Evolutionary conservation across 2,329 filamentous ascomycete genomes (phyloP), one percentile per base, ranked within the genome.

Genomic region (Penicillium brevicompactum): DNA sequence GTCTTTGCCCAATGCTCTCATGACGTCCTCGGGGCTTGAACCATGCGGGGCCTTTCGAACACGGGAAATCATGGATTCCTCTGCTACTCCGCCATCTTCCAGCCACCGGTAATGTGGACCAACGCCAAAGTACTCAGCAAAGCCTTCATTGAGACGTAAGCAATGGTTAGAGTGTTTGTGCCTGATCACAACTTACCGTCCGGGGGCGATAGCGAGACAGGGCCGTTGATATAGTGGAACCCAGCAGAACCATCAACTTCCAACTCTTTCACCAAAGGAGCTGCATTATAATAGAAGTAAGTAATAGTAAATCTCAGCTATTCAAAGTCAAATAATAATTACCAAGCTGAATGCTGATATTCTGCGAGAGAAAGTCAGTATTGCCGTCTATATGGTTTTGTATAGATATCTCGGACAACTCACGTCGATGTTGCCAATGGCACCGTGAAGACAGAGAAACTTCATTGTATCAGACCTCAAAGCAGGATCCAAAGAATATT

Each of bases 371-470:
- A n/a, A 46, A 24, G 31, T 55, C 5, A 57, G 51, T 27, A 51
- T 38, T 40, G 3, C 14, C 13, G n/a, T 6, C 16, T 37, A 5
- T 3, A 9, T 2, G 21, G 13, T 21, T 11, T n/a, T 31, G 9
- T 18, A 16, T 30, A 34, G 44, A 18, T 24, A 10, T 52, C 18
- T 32, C 9, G 3, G 7, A 32, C 41, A 1, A 60, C 66, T 13
- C 48, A 69, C 67, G 43, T 69, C 58, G 13, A 64, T 50, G 42
- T 68, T 69, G 52, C 64, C 64, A 59, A 68, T 67, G 41, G 65
- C 63, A 44, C 67, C 67, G 43, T 68, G 67, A 34, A 69, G 61
- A 46, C 67, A 69, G 16, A 69, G 30, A 46, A 68, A 68, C 22
- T 61, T 57, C 67, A 69, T 69, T 60, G 48, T 16, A 43, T 31